Evolutionary conservation across 345 rosid species (phyloP), one percentile per base, ranked within the genome.

Genomic region (Euphorbia lathyris): DNA sequence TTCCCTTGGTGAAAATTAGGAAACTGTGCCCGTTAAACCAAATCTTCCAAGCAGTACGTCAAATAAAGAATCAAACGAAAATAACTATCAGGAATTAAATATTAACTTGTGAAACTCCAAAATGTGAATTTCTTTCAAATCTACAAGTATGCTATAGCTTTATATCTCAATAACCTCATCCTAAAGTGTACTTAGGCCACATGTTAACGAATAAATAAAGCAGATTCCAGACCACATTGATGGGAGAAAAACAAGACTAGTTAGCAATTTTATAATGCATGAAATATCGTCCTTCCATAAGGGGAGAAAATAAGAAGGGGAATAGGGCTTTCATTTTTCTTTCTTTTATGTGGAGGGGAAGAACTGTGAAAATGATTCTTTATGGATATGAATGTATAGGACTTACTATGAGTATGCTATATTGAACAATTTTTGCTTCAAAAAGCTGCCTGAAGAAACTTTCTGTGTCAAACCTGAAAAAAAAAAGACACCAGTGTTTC

Each of bases 401-500:
- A 85, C 97, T 86, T 83, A 95, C 99, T 60, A 76, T 58, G 86
- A 71, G 78, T 84, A 92, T 53, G 98, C 97, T 71, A 87, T 4
- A 79, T 87, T 78, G 75, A 95, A 95, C 58, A 95, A 25, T 25
- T 77, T 86, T 82, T 79, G 79, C 68, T 78, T 88, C 64, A 88
- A 22, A 47, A 81, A 69, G 66, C 97, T 84, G 52, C 98, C 97
- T 5, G 83, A 79, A 70, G 90, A 77, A 67, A 95, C 80, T 86
- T 90, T 95, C 83, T 90, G 96, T 48, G 77, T 85, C 76, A 95
- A 83, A 79, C 98, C 98, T 95, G 82, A 75, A 70, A 69, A 56
- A 56, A 75, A 45, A 66, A 55, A 58, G 53, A 61, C 75, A 67
- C 11, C 70, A 29, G 12, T 66, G 38, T 52, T 34, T 25, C 14